Conservation (phyloP, 2,329 filamentous ascomycete species). For the Arachnomyces sp. region DNA sequence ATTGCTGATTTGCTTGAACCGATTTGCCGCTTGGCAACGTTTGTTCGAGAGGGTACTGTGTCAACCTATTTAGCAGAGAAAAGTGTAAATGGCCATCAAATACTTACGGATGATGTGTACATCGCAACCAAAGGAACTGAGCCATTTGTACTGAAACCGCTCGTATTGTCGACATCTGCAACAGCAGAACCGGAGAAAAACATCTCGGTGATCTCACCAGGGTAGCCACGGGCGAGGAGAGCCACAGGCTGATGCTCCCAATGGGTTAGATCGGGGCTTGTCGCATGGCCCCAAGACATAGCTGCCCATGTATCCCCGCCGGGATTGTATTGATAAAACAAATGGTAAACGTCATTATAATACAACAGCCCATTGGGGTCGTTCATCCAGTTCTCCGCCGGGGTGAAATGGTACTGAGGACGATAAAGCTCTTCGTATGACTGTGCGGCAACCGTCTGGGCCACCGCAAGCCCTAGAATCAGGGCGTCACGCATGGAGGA, state of each 20-base stretch:
- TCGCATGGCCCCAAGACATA: constrained; percentile 21
- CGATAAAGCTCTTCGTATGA: constrained; percentile 18
- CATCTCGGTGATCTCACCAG: constrained; percentile 35
- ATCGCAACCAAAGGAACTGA: constrained; percentile 56
- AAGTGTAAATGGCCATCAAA: too few relatives aligned
- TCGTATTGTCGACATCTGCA: constrained; percentile 56
- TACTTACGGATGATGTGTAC: constrained; percentile 38
- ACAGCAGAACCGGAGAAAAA: constrained; percentile 51
- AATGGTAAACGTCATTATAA: constrained; percentile 49
- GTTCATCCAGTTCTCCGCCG: constrained; percentile 35
- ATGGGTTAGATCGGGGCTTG: constrained; percentile 37
- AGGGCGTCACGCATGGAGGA: too few relatives aligned
- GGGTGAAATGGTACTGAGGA: constrained; percentile 26
- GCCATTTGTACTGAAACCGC: constrained; percentile 55
- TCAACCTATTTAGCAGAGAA: too few relatives aligned
- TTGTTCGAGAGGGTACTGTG: too few relatives aligned
- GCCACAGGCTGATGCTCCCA: constrained; percentile 60
- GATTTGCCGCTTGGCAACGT: too few relatives aligned
- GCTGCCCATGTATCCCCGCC: constrained; percentile 15
- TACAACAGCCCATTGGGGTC: constrained; percentile 61
- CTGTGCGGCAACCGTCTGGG: too few relatives aligned
- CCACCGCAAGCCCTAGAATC: too few relatives aligned
- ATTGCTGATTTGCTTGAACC: constrained; percentile 26
- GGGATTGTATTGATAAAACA: constrained; percentile 38
- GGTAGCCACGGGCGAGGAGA: constrained; percentile 35